phyloP scores from a whole-genome alignment of 169 alveolate species.

The Eimeria praecox region DNA sequence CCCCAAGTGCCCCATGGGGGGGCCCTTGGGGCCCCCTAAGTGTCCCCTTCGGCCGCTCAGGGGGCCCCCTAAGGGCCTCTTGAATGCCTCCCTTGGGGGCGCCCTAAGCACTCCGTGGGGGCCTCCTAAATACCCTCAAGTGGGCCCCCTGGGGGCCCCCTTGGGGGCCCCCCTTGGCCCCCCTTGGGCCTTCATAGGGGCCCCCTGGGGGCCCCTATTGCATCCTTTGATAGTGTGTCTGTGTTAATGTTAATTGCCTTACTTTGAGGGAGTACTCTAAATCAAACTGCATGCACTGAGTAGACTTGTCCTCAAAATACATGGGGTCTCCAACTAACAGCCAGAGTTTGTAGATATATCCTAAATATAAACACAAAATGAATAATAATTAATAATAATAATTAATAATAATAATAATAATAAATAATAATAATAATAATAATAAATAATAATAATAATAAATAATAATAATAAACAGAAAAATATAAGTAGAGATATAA shows the following conservation, averaged over 20 bases:
- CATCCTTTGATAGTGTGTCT: too few species aligned
- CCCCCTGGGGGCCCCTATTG: constrained; percentile 28
- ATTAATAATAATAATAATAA: not conserved
- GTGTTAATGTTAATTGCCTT: too few species aligned
- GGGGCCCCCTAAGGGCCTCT: not conserved
- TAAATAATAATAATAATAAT: not conserved
- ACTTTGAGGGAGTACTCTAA: constrained; percentile 46
- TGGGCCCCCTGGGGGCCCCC: constrained; percentile 3
- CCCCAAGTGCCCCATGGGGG: not conserved
- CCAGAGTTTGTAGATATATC: constrained; percentile 66
- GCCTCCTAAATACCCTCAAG: too few species aligned
- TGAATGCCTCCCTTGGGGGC: not conserved
- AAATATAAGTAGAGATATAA: too few species aligned
- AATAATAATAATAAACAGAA: too few species aligned
- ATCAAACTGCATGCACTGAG: constrained; percentile 81
- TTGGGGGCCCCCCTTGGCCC: not conserved
- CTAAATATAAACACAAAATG: not conserved
- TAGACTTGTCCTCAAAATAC: constrained; percentile 49
- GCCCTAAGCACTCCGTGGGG: too few species aligned
- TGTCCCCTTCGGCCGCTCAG: not conserved
- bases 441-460: too few species aligned
- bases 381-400: not conserved
- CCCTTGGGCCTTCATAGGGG: too few species aligned
- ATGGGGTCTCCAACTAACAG: constrained; percentile 77
- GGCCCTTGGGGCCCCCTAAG: not conserved